phyloP scores from a whole-genome alignment of 2,329 filamentous ascomycete genomes.

The Paraphaeosphaeria sporulosa region DNA sequence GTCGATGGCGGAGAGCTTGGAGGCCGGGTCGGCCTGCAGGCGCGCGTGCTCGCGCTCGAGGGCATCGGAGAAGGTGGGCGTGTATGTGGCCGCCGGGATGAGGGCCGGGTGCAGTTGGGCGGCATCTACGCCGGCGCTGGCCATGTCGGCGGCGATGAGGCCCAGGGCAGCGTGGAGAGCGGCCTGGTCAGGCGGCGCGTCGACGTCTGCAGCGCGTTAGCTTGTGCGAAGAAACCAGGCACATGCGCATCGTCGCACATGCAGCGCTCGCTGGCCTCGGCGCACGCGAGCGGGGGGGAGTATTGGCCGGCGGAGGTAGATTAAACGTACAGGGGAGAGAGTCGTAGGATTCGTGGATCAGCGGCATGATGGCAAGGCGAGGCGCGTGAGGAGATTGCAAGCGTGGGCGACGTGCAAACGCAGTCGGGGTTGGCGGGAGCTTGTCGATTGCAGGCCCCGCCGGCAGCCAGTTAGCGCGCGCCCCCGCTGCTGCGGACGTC shows the following conservation, averaged over 20 bases:
- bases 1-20: constrained; percentile 71
- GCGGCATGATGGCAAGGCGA: constrained; percentile 61
- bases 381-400: constrained; percentile 26
- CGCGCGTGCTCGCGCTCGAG: constrained; percentile 74
- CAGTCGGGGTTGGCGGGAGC: constrained; percentile 13
- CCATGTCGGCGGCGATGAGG: constrained; percentile 71
- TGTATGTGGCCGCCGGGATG: constrained; percentile 56
- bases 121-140: constrained; percentile 50
- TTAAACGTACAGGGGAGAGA: constrained; percentile 75
- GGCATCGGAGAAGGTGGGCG: constrained; percentile 69
- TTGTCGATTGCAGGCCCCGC: constrained; percentile 16
- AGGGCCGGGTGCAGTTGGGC: constrained; percentile 66
- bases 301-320: constrained; percentile 15
- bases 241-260: constrained; percentile 53
- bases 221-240: constrained; percentile 55
- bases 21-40: constrained; percentile 60
- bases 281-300: constrained; percentile 5
- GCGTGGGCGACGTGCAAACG: constrained; percentile 16
- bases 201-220: constrained; percentile 71
- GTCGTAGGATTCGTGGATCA: constrained; percentile 75
- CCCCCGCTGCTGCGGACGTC: constrained; percentile 13
- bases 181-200: constrained; percentile 70
- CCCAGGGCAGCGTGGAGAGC: constrained; percentile 72
- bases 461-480: constrained; percentile 7
- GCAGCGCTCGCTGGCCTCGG: constrained; percentile 66